Evolutionary conservation across 768 basidiomycete genomes (phyloP).

Genomic region (Auricularia cornea): DNA sequence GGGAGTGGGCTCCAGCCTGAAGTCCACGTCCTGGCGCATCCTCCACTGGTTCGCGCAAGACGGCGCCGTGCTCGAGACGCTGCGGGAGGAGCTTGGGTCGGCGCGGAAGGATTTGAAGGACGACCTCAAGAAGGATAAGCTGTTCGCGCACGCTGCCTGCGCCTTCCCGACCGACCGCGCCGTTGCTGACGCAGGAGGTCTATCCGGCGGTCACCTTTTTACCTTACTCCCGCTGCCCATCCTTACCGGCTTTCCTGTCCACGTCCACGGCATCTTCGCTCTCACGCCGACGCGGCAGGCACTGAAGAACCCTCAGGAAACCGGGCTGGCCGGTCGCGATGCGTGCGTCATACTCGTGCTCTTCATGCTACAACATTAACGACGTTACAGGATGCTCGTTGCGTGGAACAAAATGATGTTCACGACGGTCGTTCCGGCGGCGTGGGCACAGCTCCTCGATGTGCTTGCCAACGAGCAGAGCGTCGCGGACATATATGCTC

Average conservation of each 20-base stretch:
- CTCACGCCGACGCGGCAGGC: constrained; percentile 38
- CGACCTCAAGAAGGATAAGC: constrained; percentile 32
- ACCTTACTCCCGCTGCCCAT: constrained; percentile 43
- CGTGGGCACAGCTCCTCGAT: constrained; percentile 32
- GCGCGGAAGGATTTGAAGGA: constrained; percentile 3
- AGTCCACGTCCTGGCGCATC: too few species aligned
- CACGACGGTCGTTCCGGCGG: constrained; percentile 34
- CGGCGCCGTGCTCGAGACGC: constrained; percentile 16
- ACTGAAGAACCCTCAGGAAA: constrained; percentile 34
- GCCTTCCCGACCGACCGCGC: constrained; percentile 25
- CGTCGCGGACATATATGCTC: constrained; percentile 24
- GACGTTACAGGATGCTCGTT: constrained; percentile 30
- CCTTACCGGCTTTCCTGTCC: constrained; percentile 34
- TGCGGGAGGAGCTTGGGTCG: constrained; percentile 18
- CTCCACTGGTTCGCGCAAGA: neutral
- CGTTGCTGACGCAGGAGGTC: neutral
- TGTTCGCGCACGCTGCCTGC: constrained; percentile 26
- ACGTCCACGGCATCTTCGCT: constrained; percentile 41
- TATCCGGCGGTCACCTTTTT: constrained; percentile 35
- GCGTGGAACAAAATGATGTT: constrained; percentile 44
- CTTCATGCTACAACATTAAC: neutral
- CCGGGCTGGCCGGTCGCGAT: constrained; percentile 33
- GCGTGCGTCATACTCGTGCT: constrained; percentile 25
- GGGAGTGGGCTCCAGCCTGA: too few species aligned
- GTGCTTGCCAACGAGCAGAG: constrained; percentile 13